A percentile compares a stretch with the other conserved stretches of the same genome.
These are phyloP conservation scores for Sutorius australiensis DNA, from an alignment of 768 basidiomycete species.

Conservation along the genomic window DNA sequence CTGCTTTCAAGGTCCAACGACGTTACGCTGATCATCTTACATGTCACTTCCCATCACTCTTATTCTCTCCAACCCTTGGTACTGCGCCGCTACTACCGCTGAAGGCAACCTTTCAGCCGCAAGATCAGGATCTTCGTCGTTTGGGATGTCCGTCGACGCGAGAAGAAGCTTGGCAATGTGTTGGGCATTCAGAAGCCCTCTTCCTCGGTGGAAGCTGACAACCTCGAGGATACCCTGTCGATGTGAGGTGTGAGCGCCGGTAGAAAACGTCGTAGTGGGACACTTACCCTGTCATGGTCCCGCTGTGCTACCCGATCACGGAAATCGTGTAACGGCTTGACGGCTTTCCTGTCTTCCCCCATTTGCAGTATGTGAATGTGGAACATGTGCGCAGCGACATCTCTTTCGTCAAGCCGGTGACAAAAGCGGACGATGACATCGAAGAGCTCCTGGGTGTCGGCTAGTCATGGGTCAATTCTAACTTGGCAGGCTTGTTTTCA, in stretches of 20 bases:
- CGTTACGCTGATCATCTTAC: no score
- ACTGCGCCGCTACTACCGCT: conserved; percentile 9
- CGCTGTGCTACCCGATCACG: conserved; percentile 15
- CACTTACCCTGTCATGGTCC: conserved; percentile 15
- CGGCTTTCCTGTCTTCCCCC: conserved; percentile 20
- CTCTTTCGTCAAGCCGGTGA: conserved; percentile 7
- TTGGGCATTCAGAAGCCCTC: conserved; percentile 20
- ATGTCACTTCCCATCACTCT: conserved; percentile 1
- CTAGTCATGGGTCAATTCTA: conserved; percentile 2
- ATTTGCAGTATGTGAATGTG: conserved; percentile 24
- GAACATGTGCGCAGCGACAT: conserved; percentile 17
- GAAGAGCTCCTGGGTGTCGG: conserved; percentile 11
- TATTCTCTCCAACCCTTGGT: conserved; percentile 12
- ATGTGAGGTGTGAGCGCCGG: neutral
- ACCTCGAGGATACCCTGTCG: conserved; percentile 18
- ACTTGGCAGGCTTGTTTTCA: neutral
- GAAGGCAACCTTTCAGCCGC: conserved; percentile 8
- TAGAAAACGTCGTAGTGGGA: neutral
- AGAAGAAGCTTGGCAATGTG: conserved; percentile 20
- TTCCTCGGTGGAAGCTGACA: conserved; percentile 23
- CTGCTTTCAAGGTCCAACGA: no score
- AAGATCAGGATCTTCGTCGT: conserved; percentile 20
- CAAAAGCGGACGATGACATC: conserved; percentile 8
- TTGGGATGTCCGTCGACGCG: conserved; percentile 14
- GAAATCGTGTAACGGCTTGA: conserved; percentile 21